Evolutionary conservation across 73 alveolate species (phyloP), one percentile per base, ranked within the genome.

Genomic region (Uronychia binucleata): DNA sequence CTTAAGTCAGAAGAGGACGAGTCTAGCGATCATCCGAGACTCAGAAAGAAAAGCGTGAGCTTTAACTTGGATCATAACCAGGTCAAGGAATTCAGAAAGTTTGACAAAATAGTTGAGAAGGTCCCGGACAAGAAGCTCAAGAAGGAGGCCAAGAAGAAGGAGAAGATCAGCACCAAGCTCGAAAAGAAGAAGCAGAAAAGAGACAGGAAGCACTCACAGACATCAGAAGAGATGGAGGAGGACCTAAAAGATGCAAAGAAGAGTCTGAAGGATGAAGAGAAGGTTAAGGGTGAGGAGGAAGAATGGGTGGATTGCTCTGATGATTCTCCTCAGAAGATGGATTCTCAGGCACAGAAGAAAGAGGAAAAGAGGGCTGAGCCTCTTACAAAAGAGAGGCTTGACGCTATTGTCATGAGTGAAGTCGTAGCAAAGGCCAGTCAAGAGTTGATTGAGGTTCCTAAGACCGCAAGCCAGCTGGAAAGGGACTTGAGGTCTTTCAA

Each of bases 401-500:
- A 59, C 30, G 5, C 28, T 28, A 80, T 80, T 81, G 25, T 59
- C 46, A 1, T 76, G 79, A 25, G 81, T 1, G 85, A 28, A 26
- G 35, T 46, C 34, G 86, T 67, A n/a, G 60, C 74, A 1, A 87
- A 59, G 74, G 80, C 28, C 26, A n/a, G 59, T 11, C 78, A 32
- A 58, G 27, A 1, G 19, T 33, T 30, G 13, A 25, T 82, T 30
- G 86, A 75, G 59, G 87, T 81, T 19, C 94, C 94, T 1, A 33
- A 33, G 0, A 88, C 74, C n/a, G 80, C 82, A 29, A 75, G 80
- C 0, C 81, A 88, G 30, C 76, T 82, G 27, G 90, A 88, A 31
- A 74, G 94, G 46, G 94, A 88, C 75, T 57, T 81, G 32, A 88
- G 59, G 78, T 28, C 79, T 33, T 34, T 82, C 75, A 34, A 88